Base-by-base conservation (phyloP, 1,284 basidiomycete species). In the Coniferiporia weirii region DNA sequence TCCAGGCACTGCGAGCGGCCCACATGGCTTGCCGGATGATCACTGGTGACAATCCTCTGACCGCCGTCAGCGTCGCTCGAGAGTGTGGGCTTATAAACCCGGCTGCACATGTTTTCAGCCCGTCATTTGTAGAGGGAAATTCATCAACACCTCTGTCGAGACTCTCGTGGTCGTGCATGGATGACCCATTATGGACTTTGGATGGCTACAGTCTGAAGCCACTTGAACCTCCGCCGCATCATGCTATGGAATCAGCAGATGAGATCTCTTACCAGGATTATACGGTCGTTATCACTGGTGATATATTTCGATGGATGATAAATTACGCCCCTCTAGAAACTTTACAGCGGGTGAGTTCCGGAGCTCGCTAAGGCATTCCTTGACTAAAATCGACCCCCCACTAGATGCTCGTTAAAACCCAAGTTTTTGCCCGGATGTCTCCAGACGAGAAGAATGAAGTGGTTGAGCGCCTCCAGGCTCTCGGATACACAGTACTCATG, bases 401-500 rank as follows among this genome's bases (percentile, higher is more conserved):
- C 43, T 64, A 96, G 93, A 96, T 99, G 94, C 85, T 99, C n/a
- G 93, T 98, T 61, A 97, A 98, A 73, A 87, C 95, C 2, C 93
- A 97, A 68, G 90, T 99, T 54, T 99, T 96, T 71, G 95, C 97
- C 8, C 85, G 97, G 27, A 99, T 99, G 97, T 99, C 96, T 15
- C 97, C 97, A 0, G 97, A 99, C 72, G 97, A 99, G 76, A 99
- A 99, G 77, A 97, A 98, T 68, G 97, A 99, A 71, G 85, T 99
- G 17, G 93, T 99, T 45, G 96, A 98, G 71, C 85, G 95, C 2
- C 79, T 99, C 20, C 97, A 99, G 70, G 78, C 82, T 3, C 80
- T 99, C 8, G 96, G 95, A 7, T 99, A 98, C 71, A 97, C 92
- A 0, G 96, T 98, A 10, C 82, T 97, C 5, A 98, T 99, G 88